A percentile compares a stretch with the other conserved stretches of the same genome.
Conservation (phyloP, 176 grass and related monocot genomes). For the Musa troglodytarum region DNA sequence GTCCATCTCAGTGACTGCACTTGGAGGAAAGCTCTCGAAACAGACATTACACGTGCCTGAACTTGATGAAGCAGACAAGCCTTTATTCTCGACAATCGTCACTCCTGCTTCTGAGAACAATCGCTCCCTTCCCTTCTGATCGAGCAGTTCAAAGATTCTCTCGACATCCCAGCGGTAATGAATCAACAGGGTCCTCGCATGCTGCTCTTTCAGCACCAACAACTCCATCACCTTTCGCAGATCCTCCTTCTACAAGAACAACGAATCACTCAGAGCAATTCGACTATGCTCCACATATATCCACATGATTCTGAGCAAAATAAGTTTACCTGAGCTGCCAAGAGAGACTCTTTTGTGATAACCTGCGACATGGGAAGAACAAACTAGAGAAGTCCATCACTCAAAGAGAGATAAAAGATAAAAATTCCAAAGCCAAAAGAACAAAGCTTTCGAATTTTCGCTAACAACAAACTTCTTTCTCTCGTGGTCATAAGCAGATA, state of each 20-base stretch:
- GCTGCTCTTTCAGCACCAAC: conserved; percentile 66
- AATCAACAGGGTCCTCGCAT: conserved; percentile 88
- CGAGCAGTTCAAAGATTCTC: conserved; percentile 89
- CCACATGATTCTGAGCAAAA: not conserved
- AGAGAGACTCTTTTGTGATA: conserved; percentile 84
- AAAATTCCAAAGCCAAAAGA: not conserved
- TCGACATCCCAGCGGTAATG: conserved; percentile 91
- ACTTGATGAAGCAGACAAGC: conserved; percentile 7
- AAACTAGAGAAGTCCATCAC: conserved; percentile 15
- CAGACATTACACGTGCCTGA: conserved; percentile 65
- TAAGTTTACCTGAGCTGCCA: conserved; percentile 61
- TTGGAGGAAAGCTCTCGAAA: conserved; percentile 46
- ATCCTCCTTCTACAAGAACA: conserved; percentile 59
- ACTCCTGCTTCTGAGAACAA: conserved; percentile 77
- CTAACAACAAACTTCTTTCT: not conserved
- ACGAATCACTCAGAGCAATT: not conserved
- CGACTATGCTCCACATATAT: not conserved
- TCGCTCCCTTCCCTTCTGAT: conserved; percentile 78
- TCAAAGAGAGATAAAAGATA: not conserved
- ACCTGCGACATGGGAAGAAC: conserved; percentile 41
- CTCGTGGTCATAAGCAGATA: not conserved
- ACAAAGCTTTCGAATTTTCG: not conserved
- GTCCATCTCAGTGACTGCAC: conserved; percentile 64
- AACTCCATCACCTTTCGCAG: conserved; percentile 86
- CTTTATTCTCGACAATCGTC: conserved; percentile 25